Percentiles rank a stretch among this genome's conserved stretches.
Conservation (phyloP, 2,329 filamentous ascomycete genomes). For the Diaporthe sp. region DNA sequence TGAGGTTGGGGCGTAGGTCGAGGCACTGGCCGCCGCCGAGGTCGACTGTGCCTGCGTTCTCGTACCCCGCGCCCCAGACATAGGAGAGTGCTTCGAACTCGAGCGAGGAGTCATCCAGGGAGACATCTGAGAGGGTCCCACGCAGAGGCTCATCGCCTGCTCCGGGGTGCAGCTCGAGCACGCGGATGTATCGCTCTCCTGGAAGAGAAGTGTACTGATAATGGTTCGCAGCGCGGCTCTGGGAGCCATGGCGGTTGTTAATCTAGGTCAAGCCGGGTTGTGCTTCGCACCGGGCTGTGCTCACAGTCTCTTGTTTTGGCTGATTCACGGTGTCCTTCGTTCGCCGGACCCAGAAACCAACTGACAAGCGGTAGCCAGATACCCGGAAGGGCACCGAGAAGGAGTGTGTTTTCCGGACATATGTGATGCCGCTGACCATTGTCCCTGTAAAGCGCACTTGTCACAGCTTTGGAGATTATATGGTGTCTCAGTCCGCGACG, state of each 20-base stretch:
- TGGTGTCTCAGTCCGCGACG: background rate
- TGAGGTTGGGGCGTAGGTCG: background rate
- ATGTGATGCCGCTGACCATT: background rate
- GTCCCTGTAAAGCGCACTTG: too few species aligned
- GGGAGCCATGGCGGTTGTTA: background rate
- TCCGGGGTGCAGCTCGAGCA: constrained; percentile 7
- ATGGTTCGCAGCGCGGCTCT: background rate
- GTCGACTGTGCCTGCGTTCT: background rate
- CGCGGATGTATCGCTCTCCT: background rate
- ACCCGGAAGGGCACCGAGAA: background rate
- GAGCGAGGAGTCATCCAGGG: background rate
- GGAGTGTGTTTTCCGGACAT: background rate
- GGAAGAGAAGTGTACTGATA: background rate
- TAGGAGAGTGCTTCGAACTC: constrained; percentile 3
- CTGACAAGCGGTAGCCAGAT: background rate
- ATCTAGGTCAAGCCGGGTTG: background rate
- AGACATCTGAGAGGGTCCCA: background rate
- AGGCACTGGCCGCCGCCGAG: background rate
- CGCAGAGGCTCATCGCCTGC: background rate
- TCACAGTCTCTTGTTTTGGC: background rate
- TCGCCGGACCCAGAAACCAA: background rate
- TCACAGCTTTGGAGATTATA: too few species aligned
- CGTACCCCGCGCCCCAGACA: background rate
- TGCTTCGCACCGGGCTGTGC: background rate
- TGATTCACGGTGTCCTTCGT: background rate